Percentiles rank a stretch among this genome's conserved stretches.
Evolutionary conservation across 2,329 filamentous ascomycete species (phyloP).

Genomic region (Plenodomus biglobosus): DNA sequence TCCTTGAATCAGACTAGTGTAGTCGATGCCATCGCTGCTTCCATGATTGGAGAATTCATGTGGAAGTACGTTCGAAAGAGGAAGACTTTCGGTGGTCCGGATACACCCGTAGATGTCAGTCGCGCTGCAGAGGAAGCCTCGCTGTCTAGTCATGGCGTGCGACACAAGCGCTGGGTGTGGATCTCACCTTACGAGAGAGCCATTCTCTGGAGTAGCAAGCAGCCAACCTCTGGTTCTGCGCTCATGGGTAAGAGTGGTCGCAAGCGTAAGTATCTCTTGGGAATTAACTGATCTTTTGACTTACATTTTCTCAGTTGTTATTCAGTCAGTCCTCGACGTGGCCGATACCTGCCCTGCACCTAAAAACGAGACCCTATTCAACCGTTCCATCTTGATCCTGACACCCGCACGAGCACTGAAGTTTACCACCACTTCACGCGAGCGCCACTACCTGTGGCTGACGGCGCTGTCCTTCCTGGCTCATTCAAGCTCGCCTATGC

Average conservation of each 20-base stretch:
- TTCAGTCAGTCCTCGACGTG: conserved; percentile 95
- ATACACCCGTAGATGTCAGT: conserved; percentile 54
- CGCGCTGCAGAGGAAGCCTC: conserved; percentile 57
- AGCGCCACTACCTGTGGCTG: conserved; percentile 93
- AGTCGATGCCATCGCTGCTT: conserved; percentile 94
- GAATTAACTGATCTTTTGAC: conserved; percentile 1
- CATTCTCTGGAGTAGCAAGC: conserved; percentile 98
- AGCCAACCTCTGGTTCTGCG: conserved; percentile 83
- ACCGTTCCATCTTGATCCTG: conserved; percentile 90
- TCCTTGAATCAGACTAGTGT: conserved; percentile 72
- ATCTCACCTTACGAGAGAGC: conserved; percentile 93
- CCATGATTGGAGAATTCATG: conserved; percentile 98
- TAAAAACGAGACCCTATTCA: conserved; percentile 72
- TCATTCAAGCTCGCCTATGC: conserved; percentile 79
- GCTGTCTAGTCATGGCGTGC: conserved; percentile 69
- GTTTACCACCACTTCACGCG: conserved; percentile 80
- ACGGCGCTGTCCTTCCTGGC: conserved; percentile 93
- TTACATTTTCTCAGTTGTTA: conserved; percentile 64
- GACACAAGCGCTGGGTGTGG: conserved; percentile 98
- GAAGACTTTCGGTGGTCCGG: conserved; percentile 84
- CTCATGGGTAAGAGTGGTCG: conserved; percentile 92
- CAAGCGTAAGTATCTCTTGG: conserved; percentile 69
- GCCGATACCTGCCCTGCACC: conserved; percentile 89
- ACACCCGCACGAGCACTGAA: conserved; percentile 93
- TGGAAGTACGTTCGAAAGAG: conserved; percentile 85